Conservation (phyloP, 2,329 filamentous ascomycete genomes). For the Didymellaceae sp. region DNA sequence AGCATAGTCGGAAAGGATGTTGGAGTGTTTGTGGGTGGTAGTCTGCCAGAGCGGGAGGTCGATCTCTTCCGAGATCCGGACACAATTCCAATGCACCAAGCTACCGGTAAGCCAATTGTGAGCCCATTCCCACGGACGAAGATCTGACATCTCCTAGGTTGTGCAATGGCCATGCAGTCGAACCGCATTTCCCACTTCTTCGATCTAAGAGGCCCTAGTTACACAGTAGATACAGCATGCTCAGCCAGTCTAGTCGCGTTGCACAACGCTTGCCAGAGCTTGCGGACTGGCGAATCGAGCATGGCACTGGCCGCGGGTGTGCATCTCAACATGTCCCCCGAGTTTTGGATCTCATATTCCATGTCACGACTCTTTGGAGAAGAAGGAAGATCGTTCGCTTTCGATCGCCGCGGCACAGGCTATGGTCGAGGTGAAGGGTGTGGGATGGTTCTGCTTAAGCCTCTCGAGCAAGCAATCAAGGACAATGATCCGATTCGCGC, state of each 20-base stretch:
- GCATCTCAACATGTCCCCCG: slow-evolving; percentile 33
- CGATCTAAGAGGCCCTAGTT: slow-evolving; percentile 38
- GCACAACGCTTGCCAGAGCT: slow-evolving; percentile 38
- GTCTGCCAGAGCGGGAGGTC: slow-evolving; percentile 33
- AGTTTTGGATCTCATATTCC: slow-evolving; percentile 1
- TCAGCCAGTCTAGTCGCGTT: slow-evolving; percentile 37
- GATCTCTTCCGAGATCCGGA: slow-evolving; percentile 33
- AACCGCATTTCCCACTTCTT: slow-evolving; percentile 43
- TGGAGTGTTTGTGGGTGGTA: slow-evolving; percentile 35
- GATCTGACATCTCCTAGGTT: slow-evolving; percentile 1
- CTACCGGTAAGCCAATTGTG: slow-evolving; percentile 15
- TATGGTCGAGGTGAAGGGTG: slow-evolving; percentile 71
- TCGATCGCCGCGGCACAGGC: slow-evolving; percentile 62
- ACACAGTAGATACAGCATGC: slow-evolving; percentile 44
- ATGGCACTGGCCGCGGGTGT: slow-evolving; percentile 35
- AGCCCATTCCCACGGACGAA: not conserved
- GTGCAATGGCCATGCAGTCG: slow-evolving; percentile 34
- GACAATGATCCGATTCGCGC: slow-evolving; percentile 61
- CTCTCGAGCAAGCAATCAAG: slow-evolving; percentile 62
- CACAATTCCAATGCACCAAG: slow-evolving; percentile 37
- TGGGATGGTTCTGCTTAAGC: slow-evolving; percentile 65
- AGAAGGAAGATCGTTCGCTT: slow-evolving; percentile 41
- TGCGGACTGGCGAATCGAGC: slow-evolving; percentile 32
- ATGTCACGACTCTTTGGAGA: slow-evolving; percentile 33
- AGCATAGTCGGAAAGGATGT: slow-evolving; percentile 36